Evolutionary conservation across 805 yeast genomes (phyloP).

Genomic region (Candida awuae): DNA sequence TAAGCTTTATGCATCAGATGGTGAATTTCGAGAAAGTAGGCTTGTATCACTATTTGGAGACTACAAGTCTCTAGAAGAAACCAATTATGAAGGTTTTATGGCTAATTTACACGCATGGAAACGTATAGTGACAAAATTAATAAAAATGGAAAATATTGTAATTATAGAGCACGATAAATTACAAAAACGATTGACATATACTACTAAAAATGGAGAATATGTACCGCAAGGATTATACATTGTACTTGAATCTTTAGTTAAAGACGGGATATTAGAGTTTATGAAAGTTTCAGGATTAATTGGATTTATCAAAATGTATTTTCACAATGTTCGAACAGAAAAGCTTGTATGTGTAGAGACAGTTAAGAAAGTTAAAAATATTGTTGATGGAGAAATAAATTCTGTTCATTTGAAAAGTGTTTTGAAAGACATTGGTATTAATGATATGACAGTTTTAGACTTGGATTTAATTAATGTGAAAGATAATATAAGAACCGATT

Average conservation of each 20-base stretch:
- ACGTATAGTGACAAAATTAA: slow-evolving; percentile 24
- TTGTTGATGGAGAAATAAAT: slow-evolving; percentile 1
- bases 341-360: neutral
- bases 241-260: neutral
- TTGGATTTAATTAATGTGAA: neutral
- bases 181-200: slow-evolving; percentile 12
- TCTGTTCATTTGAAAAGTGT: neutral
- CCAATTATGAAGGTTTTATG: slow-evolving; percentile 40
- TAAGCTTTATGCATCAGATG: slow-evolving; percentile 1
- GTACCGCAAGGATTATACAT: slow-evolving; percentile 4
- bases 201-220: neutral
- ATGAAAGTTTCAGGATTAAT: neutral
- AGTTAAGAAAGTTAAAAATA: neutral
- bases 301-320: neutral
- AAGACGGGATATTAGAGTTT: neutral
- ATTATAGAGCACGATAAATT: slow-evolving; percentile 18
- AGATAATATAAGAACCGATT: slow-evolving; percentile 18
- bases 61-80: slow-evolving; percentile 34
- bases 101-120: slow-evolving; percentile 45
- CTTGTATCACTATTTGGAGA: slow-evolving; percentile 42
- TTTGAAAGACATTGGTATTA: neutral
- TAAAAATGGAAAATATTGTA: slow-evolving; percentile 22
- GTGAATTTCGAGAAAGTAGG: slow-evolving; percentile 24
- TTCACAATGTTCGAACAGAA: neutral
- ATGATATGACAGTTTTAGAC: neutral